Base-by-base conservation (phyloP, 345 rosid species). In the Melaleuca alternifolia region DNA sequence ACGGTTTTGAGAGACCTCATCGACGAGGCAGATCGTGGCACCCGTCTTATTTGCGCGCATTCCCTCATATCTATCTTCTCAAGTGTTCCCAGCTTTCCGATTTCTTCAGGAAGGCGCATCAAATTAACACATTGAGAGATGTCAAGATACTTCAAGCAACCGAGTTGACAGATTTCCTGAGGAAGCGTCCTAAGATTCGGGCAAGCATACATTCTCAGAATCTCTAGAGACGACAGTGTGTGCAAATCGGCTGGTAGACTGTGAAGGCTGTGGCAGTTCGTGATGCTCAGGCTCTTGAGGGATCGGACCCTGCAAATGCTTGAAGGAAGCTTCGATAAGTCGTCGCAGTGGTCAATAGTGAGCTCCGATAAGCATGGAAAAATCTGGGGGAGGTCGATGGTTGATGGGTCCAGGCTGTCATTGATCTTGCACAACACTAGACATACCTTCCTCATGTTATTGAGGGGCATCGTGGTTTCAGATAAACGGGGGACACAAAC, bases 51-150 rank as follows among this genome's bases (percentile, higher is more conserved):
- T 57, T 65, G 89, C 13, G 89, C 51, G 75, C 99, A 97, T 85
- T 97, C 98, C 87, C 98, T 94, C 99, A 97, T 95, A 92, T 97
- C 98, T 6, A 97, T 94, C 94, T 95, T 95, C 90, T 94, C 98
- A 82, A 97, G 90, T 75, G 85, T 92, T 37, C 75, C 71, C 85
- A 96, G 86, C 44, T 87, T 90, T 51, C 96, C 96, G 1, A 96
- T 93, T 50, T 91, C 87, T 51, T 93, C 91, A 2, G 99, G 99
- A 83, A 97, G 96, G 85, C 86, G 57, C 54, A 71, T 84, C 89
- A 97, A 33, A 85, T 88, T 93, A 30, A 96, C 91, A 83, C 99
- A 96, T 41, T 94, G 96, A 7, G 98, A 95, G 57, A 97, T 90
- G 84, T 97, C 98, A 1, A 97, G 90, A 90, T 94, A 96, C 86